Base-by-base conservation (phyloP, 306 rosid species). In the Medicago truncatula region DNA sequence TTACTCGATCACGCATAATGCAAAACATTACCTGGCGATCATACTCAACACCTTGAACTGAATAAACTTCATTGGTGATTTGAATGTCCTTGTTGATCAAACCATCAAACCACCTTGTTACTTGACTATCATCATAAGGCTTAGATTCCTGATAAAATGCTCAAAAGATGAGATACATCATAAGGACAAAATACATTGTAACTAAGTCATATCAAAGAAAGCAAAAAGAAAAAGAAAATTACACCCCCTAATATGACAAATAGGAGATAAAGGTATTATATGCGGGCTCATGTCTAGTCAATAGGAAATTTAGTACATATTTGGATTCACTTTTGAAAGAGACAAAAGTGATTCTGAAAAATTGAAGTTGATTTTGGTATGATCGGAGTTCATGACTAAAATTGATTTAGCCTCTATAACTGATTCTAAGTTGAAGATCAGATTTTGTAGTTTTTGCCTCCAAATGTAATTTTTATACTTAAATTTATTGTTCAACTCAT, bases 51-150 rank as follows among this genome's bases (percentile, higher is more conserved):
- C 59, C 86, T 10, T 78, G 91, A 54, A 92, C 17, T 53, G 99
- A 96, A 84, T 90, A 96, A 72, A 96, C 87, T 87, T 90, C 97
- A 36, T 87, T 90, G 76, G 87, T 90, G 80, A 92, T 87, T 78
- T 83, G 60, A 63, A 69, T 69, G 80, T 96, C 93, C 86, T 90
- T 90, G 39, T 14, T 75, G 75, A 90, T 54, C 70, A 92, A 84
- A 74, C 99, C 99, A 53, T 96, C 90, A 84, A 82, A 78, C 99
- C 98, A 96, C 78, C 89, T 83, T 21, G 82, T 80, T 61, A 88
- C 92, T 56, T 74, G 76, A 76, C 59, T 77, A 63, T 70, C 75
- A 70, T 70, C 77, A 70, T 76, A 76, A 67, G 64, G 20, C 58
- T 58, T 78, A 80, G 85, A 77, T 25, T 85, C 97, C 99, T 90